A percentile compares a stretch with the other conserved stretches of the same genome.
Conservation (phyloP, 2,329 filamentous ascomycete species). For the Aspergillus neotritici region DNA sequence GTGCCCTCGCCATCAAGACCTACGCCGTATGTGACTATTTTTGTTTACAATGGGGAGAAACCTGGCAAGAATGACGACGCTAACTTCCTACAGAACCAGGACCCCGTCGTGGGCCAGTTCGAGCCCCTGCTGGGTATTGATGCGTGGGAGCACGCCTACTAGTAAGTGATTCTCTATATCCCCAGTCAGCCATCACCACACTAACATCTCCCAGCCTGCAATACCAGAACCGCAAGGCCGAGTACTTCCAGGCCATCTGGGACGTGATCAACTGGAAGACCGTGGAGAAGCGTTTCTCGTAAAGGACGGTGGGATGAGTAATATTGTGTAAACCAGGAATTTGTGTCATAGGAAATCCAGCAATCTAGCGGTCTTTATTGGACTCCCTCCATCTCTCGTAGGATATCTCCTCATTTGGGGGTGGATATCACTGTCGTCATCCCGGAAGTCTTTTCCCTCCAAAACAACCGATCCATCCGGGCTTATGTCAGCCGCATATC, state of each 20-base stretch:
- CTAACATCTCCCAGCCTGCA: conserved; percentile 55
- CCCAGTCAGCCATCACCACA: background rate
- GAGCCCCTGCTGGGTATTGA: conserved; percentile 81
- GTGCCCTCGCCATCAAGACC: conserved; percentile 54
- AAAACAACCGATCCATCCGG: too few species aligned
- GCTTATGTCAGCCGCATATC: too few species aligned
- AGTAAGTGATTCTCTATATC: conserved; percentile 45
- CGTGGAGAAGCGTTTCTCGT: conserved; percentile 68
- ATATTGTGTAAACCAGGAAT: too few species aligned
- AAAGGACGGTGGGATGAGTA: conserved; percentile 17
- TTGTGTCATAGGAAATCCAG: too few species aligned
- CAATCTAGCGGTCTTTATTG: background rate
- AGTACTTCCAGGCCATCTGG: conserved; percentile 93
- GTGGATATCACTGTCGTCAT: too few species aligned
- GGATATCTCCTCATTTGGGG: too few species aligned
- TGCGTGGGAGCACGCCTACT: conserved; percentile 95
- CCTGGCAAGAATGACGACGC: too few species aligned
- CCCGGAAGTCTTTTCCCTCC: too few species aligned
- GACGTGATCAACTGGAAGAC: conserved; percentile 95
- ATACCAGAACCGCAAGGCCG: conserved; percentile 94
- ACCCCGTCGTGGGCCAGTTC: conserved; percentile 78
- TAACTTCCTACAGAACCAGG: conserved; percentile 59
- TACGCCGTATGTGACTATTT: conserved; percentile 51
- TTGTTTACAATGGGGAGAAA: background rate
- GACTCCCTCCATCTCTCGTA: too few species aligned